Evolutionary conservation across 2,329 filamentous ascomycete species (phyloP).

Genomic region (Nemania diffusa): DNA sequence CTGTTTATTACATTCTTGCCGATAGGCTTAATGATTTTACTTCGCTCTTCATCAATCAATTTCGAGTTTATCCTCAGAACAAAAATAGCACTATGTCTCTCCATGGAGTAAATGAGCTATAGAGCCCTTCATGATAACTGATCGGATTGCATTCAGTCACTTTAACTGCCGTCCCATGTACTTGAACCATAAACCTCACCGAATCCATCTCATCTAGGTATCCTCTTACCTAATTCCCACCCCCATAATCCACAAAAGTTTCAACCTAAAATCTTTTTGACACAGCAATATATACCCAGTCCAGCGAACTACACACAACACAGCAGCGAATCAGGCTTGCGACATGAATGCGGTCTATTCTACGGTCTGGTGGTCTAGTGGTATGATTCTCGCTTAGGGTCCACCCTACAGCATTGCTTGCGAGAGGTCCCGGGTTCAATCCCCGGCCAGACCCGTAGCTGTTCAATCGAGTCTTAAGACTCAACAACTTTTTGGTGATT

Average conservation of each 20-base stretch:
- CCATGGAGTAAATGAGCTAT: too few relatives aligned
- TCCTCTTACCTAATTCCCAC: too few relatives aligned
- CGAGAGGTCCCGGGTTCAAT: constrained; percentile 57
- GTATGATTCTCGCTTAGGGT: constrained; percentile 79
- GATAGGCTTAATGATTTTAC: constrained; percentile 20
- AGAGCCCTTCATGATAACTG: too few relatives aligned
- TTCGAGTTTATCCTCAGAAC: not conserved
- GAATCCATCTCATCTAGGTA: too few relatives aligned
- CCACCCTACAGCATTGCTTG: constrained; percentile 44
- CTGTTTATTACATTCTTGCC: constrained; percentile 29
- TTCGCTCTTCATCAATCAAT: not conserved
- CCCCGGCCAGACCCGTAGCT: constrained; percentile 51
- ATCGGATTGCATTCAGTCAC: too few relatives aligned
- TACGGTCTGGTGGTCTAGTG: constrained; percentile 69
- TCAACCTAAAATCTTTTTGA: not conserved
- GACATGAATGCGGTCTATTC: not conserved
- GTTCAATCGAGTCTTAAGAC: too few relatives aligned
- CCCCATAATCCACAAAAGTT: too few relatives aligned
- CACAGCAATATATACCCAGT: too few relatives aligned
- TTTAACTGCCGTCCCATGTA: too few relatives aligned
- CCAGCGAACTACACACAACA: not conserved
- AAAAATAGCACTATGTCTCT: not conserved
- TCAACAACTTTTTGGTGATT: too few relatives aligned
- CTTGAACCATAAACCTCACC: not conserved
- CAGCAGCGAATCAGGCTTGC: not conserved